A percentile compares a stretch with the other conserved stretches of the same genome.
Conservation (phyloP, 495 filamentous ascomycete species). For the Staphylotrichum tortipilum region DNA sequence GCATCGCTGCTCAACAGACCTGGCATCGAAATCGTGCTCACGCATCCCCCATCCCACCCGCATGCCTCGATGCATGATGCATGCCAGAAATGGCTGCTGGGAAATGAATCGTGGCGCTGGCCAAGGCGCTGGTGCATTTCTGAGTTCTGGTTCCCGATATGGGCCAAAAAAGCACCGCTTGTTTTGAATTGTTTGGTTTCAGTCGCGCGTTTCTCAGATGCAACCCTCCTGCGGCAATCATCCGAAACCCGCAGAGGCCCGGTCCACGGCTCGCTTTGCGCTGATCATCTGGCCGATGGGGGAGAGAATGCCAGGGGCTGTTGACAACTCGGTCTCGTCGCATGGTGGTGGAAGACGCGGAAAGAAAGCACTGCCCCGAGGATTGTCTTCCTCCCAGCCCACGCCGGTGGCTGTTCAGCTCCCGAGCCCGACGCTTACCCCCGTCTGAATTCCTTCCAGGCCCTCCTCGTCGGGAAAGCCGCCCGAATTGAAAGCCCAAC, state of each 20-base stretch:
- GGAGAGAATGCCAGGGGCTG: too few relatives aligned
- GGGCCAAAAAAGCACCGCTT: background rate
- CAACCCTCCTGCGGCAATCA: background rate
- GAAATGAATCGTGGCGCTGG: background rate
- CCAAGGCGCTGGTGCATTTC: too few relatives aligned
- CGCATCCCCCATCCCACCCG: too few relatives aligned
- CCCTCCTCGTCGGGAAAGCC: background rate
- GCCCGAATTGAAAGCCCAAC: background rate
- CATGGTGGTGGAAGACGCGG: too few relatives aligned
- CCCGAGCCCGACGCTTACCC: background rate
- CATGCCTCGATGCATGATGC: too few relatives aligned
- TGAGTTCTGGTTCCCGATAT: too few relatives aligned
- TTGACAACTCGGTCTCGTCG: background rate
- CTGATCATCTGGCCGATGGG: too few relatives aligned
- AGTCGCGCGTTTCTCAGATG: background rate
- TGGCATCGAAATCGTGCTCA: too few relatives aligned
- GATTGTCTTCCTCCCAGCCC: background rate
- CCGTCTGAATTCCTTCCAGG: background rate
- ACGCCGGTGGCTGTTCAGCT: background rate
- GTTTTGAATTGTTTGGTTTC: background rate
- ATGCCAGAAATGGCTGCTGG: background rate
- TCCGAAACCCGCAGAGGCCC: background rate
- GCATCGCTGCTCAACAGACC: too few relatives aligned
- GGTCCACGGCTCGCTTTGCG: background rate
- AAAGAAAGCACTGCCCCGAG: conserved; percentile 4